Percentiles rank a stretch among this genome's conserved stretches.
phyloP scores from a whole-genome alignment of 2,329 filamentous ascomycete genomes.

The Drechslera avenae region DNA sequence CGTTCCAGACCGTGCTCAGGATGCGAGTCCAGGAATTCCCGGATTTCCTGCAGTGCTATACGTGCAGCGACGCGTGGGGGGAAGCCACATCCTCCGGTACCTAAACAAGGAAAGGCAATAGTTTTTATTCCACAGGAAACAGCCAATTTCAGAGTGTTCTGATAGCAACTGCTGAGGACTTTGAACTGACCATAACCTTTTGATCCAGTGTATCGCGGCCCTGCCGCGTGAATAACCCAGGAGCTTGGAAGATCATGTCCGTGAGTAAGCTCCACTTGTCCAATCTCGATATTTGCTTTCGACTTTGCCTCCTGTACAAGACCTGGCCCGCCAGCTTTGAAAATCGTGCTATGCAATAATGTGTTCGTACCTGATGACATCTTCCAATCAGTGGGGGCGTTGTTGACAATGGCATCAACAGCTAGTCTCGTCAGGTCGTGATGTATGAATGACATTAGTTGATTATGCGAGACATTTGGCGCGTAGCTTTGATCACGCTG shows the following conservation, averaged over 20 bases:
- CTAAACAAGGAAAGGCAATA: conserved; percentile 44
- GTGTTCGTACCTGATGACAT: conserved; percentile 15
- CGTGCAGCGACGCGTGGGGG: conserved; percentile 38
- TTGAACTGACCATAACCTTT: conserved; percentile 33
- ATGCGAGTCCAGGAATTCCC: conserved; percentile 39
- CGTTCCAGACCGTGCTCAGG: conserved; percentile 28
- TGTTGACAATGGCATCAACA: conserved; percentile 46
- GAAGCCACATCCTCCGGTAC: conserved; percentile 39
- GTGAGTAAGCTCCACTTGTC: conserved; percentile 33
- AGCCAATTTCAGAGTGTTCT: conserved; percentile 31
- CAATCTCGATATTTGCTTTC: conserved; percentile 22
- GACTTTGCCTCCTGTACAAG: conserved; percentile 28
- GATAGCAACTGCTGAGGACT: conserved; percentile 41
- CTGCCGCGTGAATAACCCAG: conserved; percentile 41
- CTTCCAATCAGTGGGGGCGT: conserved; percentile 26
- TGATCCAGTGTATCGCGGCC: conserved; percentile 28
- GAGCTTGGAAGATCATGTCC: conserved; percentile 36
- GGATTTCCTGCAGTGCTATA: conserved; percentile 40
- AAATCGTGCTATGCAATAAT: conserved; percentile 35
- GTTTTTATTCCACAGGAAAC: conserved; percentile 29
- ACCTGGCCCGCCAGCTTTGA: conserved; percentile 36
- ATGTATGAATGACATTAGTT: conserved; percentile 36
- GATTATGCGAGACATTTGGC: conserved; percentile 39
- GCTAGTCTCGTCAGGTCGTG: conserved; percentile 41
- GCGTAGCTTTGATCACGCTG: conserved; percentile 36